Percentiles rank a stretch among this genome's conserved stretches.
Conservation (phyloP, 1,139 yeast genomes). For the Debaryomycetaceae sp. region DNA sequence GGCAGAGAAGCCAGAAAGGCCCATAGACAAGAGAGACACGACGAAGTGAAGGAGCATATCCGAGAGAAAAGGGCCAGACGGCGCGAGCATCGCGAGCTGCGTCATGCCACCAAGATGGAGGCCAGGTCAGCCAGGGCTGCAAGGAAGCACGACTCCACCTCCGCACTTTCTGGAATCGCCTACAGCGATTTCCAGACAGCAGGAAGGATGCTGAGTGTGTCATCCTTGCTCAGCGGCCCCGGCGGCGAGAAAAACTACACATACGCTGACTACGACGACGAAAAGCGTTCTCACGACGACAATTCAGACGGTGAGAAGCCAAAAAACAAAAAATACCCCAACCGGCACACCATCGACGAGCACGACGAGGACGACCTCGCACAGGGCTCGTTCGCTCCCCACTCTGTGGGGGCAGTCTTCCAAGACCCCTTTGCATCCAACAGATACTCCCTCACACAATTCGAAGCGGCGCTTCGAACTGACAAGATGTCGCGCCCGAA, state of each 20-base stretch:
- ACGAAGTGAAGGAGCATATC: constrained; percentile 5
- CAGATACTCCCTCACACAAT: constrained; percentile 10
- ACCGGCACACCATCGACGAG: background rate
- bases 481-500: background rate
- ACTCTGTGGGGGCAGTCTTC: background rate
- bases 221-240: background rate
- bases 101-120: background rate
- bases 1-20: constrained; percentile 9
- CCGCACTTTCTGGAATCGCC: background rate
- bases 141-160: background rate
- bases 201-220: background rate
- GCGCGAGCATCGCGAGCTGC: background rate
- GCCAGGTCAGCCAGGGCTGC: background rate
- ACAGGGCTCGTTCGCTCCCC: background rate
- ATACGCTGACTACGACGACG: background rate
- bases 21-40: constrained; percentile 3
- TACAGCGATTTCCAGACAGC: background rate
- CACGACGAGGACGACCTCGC: background rate
- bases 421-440: constrained; percentile 14
- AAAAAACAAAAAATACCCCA: background rate
- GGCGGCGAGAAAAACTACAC: background rate
- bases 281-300: background rate
- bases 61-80: background rate
- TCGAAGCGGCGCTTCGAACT: constrained; percentile 2
- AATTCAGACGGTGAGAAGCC: background rate